Conservation (phyloP, 1,139 yeast species). For the Blastobotrys persicus region DNA sequence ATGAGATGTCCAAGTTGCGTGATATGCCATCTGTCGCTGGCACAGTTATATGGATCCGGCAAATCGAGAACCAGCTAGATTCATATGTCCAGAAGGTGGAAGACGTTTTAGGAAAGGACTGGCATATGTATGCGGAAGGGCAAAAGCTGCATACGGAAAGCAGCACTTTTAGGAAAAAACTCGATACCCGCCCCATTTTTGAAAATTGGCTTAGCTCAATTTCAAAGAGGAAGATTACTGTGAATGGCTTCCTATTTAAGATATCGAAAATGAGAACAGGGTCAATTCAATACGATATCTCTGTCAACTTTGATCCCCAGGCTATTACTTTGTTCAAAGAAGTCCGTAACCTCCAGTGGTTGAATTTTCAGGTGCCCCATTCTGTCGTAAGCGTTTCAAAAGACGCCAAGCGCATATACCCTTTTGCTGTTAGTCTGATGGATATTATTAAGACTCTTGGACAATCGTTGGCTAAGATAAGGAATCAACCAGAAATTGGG, state of each 20-base stretch:
- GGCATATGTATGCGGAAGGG: slow-evolving; percentile 77
- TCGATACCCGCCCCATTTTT: slow-evolving; percentile 46
- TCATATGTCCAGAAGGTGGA: slow-evolving; percentile 46
- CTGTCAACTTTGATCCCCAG: slow-evolving; percentile 51
- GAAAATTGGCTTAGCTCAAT: slow-evolving; percentile 47
- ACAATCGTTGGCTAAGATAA: slow-evolving; percentile 28
- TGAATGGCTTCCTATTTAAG: slow-evolving; percentile 44
- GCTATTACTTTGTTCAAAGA: slow-evolving; percentile 51
- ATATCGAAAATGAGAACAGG: slow-evolving; percentile 30
- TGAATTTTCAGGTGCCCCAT: slow-evolving; percentile 63
- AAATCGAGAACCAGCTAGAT: slow-evolving; percentile 46
- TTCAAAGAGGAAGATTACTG: slow-evolving; percentile 26
- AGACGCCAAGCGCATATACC: slow-evolving; percentile 51
- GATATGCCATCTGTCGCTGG: slow-evolving; percentile 51
- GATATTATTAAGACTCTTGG: slow-evolving; percentile 48
- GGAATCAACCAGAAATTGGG: slow-evolving; percentile 42
- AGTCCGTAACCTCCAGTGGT: slow-evolving; percentile 49
- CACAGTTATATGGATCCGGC: slow-evolving; percentile 50
- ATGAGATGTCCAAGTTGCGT: slow-evolving; percentile 38
- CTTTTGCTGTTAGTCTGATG: slow-evolving; percentile 53
- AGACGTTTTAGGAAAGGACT: slow-evolving; percentile 62
- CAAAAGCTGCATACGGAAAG: slow-evolving; percentile 56
- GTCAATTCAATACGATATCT: slow-evolving; percentile 25
- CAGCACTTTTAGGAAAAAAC: slow-evolving; percentile 43
- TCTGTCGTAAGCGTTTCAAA: slow-evolving; percentile 44